Conservation (phyloP, 306 rosid species). For the Biancaea sappan region DNA sequence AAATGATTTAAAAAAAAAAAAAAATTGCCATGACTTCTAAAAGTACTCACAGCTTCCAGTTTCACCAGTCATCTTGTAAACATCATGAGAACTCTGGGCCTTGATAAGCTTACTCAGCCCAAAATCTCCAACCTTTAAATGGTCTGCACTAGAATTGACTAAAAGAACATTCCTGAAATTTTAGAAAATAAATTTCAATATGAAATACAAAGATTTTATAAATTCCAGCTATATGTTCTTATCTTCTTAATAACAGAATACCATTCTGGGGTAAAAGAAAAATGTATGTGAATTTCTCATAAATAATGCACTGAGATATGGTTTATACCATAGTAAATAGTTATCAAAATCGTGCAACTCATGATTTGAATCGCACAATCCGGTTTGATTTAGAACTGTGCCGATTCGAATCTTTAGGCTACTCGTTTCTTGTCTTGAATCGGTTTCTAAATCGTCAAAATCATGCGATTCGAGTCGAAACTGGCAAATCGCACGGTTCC, state of each 20-base stretch:
- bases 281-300: constrained; percentile 19
- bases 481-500: no score
- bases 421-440: no score
- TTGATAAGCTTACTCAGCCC: constrained; percentile 98
- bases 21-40: constrained; percentile 25
- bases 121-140: constrained; percentile 96
- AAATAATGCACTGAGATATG: background rate
- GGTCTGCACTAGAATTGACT: constrained; percentile 94
- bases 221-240: constrained; percentile 23
- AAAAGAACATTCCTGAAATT: constrained; percentile 90
- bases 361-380: no score
- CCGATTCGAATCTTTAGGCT: no score
- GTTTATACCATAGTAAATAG: no score
- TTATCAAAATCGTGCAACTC: no score
- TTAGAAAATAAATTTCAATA: constrained; percentile 15
- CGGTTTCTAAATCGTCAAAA: no score
- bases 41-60: constrained; percentile 96
- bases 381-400: no score
- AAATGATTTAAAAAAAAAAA: no score
- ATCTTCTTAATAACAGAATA: constrained; percentile 10
- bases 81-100: constrained; percentile 87
- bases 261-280: constrained; percentile 1
- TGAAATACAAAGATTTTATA: constrained; percentile 8
- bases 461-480: no score
- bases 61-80: constrained; percentile 99